These are phyloP conservation scores for Pistacia vera DNA, from an alignment of 345 rosid species.

Conservation along the genomic window DNA sequence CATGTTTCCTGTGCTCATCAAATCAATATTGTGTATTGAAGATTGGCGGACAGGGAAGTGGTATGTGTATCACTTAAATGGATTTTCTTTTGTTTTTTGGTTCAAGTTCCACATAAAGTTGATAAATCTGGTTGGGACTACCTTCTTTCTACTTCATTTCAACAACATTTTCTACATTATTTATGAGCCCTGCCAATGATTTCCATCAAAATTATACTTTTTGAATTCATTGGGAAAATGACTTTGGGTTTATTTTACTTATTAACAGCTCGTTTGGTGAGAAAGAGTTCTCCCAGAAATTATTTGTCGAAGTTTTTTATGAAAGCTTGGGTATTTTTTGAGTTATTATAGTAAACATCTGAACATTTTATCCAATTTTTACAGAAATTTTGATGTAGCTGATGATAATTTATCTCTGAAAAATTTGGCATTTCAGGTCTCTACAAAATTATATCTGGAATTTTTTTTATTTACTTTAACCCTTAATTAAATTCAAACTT, in stretches of 20 bases:
- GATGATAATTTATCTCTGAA: conserved; percentile 1
- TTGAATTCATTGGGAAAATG: neutral
- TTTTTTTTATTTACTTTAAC: neutral
- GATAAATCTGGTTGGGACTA: conserved; percentile 13
- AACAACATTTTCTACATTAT: neutral
- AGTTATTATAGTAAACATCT: neutral
- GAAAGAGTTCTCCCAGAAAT: neutral
- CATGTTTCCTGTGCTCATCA: conserved; percentile 27
- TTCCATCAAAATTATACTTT: neutral
- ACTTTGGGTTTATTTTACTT: neutral
- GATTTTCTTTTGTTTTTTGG: conserved; percentile 3
- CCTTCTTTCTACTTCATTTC: neutral
- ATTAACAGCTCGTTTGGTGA: conserved; percentile 2
- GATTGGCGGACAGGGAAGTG: conserved; percentile 88
- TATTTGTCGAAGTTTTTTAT: neutral
- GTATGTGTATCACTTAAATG: conserved; percentile 44
- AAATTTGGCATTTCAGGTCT: neutral
- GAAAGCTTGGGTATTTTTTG: neutral
- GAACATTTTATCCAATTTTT: neutral
- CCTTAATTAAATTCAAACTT: conserved; percentile 1
- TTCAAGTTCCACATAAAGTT: conserved; percentile 3
- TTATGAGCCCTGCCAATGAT: neutral
- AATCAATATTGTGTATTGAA: conserved; percentile 30
- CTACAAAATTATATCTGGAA: neutral
- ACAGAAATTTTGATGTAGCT: neutral